These are phyloP conservation scores for Hypoxylon sp. DNA, from an alignment of 2,329 filamentous ascomycete species.

Conservation along the genomic window DNA sequence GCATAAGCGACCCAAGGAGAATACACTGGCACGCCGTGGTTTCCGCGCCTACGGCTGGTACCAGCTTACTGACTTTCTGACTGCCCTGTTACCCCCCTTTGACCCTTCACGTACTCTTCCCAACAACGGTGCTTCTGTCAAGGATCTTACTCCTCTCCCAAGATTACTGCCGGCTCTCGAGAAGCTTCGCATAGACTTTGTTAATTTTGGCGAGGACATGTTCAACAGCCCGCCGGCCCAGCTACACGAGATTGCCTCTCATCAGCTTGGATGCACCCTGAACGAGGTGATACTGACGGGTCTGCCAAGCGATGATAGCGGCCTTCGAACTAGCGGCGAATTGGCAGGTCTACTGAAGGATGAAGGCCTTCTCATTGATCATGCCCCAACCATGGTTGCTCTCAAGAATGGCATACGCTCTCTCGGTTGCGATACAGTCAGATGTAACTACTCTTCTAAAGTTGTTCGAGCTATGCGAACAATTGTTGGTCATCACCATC, in stretches of 20 bases:
- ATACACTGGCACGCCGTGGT: constrained; percentile 64
- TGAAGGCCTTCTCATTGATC: constrained; percentile 66
- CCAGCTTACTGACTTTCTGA: constrained; percentile 67
- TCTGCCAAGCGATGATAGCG: constrained; percentile 64
- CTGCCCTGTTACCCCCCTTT: constrained; percentile 66
- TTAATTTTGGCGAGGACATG: constrained; percentile 66
- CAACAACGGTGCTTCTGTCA: constrained; percentile 6
- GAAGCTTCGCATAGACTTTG: constrained; percentile 66
- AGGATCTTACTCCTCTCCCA: constrained; percentile 51
- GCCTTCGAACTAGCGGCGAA: constrained; percentile 63
- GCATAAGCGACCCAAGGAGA: constrained; percentile 61
- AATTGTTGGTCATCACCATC: constrained; percentile 48
- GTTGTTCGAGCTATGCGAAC: constrained; percentile 61
- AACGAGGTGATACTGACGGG: constrained; percentile 69
- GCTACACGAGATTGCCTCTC: constrained; percentile 67
- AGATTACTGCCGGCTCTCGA: constrained; percentile 64
- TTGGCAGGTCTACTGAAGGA: constrained; percentile 68
- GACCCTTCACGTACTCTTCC: constrained; percentile 56
- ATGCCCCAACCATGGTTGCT: constrained; percentile 61
- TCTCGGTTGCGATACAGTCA: constrained; percentile 55
- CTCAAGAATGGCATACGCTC: constrained; percentile 58
- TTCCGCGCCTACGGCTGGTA: constrained; percentile 70
- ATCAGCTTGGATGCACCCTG: constrained; percentile 67
- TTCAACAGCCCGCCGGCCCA: constrained; percentile 63
- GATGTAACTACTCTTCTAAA: constrained; percentile 57